Evolutionary conservation across 2,329 filamentous ascomycete species (phyloP).

Genomic region (Paraphoma sp.): DNA sequence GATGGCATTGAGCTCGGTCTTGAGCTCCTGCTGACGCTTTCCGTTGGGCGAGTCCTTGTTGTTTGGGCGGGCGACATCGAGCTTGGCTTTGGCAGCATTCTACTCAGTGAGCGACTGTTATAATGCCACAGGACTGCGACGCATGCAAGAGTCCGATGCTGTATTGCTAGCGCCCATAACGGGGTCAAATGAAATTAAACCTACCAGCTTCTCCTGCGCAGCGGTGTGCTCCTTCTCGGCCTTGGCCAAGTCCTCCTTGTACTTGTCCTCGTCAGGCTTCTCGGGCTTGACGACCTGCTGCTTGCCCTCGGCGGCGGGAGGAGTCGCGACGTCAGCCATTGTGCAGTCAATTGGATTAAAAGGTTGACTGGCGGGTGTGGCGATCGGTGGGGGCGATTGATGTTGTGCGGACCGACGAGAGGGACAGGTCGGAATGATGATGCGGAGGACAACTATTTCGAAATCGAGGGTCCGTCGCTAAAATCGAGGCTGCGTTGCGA

Average conservation of each 20-base stretch:
- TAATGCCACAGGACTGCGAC: neutral
- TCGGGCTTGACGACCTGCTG: slow-evolving; percentile 68
- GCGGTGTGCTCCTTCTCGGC: slow-evolving; percentile 87
- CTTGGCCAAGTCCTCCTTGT: slow-evolving; percentile 78
- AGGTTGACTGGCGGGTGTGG: slow-evolving; percentile 19
- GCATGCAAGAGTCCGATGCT: slow-evolving; percentile 21
- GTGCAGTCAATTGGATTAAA: slow-evolving; percentile 27
- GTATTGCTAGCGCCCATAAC: neutral
- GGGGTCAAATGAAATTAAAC: slow-evolving; percentile 29
- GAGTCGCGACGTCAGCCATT: slow-evolving; percentile 49
- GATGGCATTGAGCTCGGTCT: slow-evolving; percentile 81
- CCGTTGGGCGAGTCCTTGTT: slow-evolving; percentile 81
- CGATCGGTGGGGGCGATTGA: slow-evolving; percentile 7
- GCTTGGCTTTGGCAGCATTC: slow-evolving; percentile 87
- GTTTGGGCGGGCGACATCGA: slow-evolving; percentile 81
- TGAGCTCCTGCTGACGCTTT: slow-evolving; percentile 86
- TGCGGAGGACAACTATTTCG: slow-evolving; percentile 26
- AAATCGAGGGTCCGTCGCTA: slow-evolving; percentile 15
- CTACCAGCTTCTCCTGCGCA: slow-evolving; percentile 73
- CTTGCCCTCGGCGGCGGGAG: slow-evolving; percentile 46
- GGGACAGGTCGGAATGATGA: slow-evolving; percentile 5
- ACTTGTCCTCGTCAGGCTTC: slow-evolving; percentile 86
- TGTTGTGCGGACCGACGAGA: neutral
- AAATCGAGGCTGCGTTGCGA: slow-evolving; percentile 27
- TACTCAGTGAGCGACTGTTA: slow-evolving; percentile 48